A percentile compares a stretch with the other conserved stretches of the same genome.
Evolutionary conservation across 163 green algal species (phyloP).

Genomic region (Chloromonas sp.): DNA sequence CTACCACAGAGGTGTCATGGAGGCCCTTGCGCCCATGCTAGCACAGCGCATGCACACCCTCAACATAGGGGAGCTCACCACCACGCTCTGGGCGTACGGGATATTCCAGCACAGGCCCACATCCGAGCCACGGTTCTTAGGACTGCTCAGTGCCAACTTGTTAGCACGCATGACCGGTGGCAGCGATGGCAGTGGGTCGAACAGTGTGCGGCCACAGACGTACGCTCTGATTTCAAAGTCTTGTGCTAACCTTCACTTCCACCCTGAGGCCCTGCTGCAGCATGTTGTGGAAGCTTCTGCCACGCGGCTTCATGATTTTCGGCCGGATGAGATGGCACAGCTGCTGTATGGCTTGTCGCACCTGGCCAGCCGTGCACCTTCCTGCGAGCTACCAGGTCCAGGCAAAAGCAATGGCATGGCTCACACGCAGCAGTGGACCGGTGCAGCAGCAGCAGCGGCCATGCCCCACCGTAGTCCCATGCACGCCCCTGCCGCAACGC

Average conservation of each 20-base stretch:
- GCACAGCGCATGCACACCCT: slow-evolving; percentile 5
- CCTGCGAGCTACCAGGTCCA: not conserved
- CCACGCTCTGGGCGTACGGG: slow-evolving; percentile 31
- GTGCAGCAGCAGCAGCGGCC: not conserved
- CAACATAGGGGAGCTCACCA: slow-evolving; percentile 11
- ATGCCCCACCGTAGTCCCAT: not conserved
- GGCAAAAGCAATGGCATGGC: not conserved
- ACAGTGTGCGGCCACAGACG: not conserved
- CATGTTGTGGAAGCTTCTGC: not conserved
- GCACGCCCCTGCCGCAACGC: not conserved
- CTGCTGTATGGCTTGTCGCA: slow-evolving; percentile 26
- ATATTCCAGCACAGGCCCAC: slow-evolving; percentile 27
- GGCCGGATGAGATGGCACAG: slow-evolving; percentile 16
- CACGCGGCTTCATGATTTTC: not conserved
- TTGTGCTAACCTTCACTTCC: slow-evolving; percentile 13
- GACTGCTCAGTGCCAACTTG: not conserved
- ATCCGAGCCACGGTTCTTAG: slow-evolving; percentile 7
- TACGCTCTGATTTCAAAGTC: slow-evolving; percentile 20
- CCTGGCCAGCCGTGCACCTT: not conserved
- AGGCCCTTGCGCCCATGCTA: slow-evolving; percentile 11
- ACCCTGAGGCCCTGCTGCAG: not conserved
- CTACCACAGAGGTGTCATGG: slow-evolving; percentile 20
- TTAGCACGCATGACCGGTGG: slow-evolving; percentile 1
- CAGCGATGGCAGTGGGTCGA: no score
- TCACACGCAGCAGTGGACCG: not conserved